These are phyloP conservation scores for Botrytis aclada DNA, from an alignment of 2,329 filamentous ascomycete genomes.

Conservation along the genomic window DNA sequence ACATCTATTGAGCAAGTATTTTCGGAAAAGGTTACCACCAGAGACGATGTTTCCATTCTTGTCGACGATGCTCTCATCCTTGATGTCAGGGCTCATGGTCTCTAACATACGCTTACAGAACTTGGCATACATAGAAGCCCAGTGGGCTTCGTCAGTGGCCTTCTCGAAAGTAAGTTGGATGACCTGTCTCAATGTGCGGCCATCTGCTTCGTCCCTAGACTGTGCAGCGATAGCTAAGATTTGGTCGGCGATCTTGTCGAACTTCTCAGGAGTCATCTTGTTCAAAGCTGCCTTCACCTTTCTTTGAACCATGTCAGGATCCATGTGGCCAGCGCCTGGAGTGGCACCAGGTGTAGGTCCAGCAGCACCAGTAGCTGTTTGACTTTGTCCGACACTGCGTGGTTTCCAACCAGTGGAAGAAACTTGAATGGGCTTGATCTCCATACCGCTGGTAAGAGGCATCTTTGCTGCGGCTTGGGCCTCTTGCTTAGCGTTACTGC, in stretches of 20 bases:
- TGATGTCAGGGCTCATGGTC: constrained; percentile 90
- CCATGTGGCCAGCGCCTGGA: constrained; percentile 58
- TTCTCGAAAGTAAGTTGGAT: constrained; percentile 99
- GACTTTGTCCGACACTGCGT: constrained; percentile 57
- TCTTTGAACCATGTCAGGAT: constrained; percentile 90
- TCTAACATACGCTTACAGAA: constrained; percentile 98
- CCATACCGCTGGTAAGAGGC: constrained; percentile 81
- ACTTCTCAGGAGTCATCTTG: constrained; percentile 99
- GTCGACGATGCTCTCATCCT: constrained; percentile 91
- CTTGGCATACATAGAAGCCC: constrained; percentile 98
- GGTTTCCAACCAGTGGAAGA: constrained; percentile 88
- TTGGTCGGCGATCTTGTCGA: constrained; percentile 90
- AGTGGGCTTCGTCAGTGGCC: constrained; percentile 96
- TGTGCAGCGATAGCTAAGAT: constrained; percentile 90
- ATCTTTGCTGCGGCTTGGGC: constrained; percentile 77
- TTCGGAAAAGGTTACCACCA: constrained; percentile 92
- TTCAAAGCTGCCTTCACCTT: constrained; percentile 98
- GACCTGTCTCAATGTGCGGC: constrained; percentile 91
- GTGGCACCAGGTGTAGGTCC: constrained; percentile 46
- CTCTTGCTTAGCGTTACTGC: constrained; percentile 50
- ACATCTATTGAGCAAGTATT: constrained; percentile 96
- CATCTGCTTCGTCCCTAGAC: constrained; percentile 92
- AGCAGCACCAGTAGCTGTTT: constrained; percentile 40
- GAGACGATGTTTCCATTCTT: constrained; percentile 84
- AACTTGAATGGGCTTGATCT: constrained; percentile 74